Base-by-base conservation (phyloP, 2,329 filamentous ascomycete genomes). In the Allantophomopsis lycopodina region DNA sequence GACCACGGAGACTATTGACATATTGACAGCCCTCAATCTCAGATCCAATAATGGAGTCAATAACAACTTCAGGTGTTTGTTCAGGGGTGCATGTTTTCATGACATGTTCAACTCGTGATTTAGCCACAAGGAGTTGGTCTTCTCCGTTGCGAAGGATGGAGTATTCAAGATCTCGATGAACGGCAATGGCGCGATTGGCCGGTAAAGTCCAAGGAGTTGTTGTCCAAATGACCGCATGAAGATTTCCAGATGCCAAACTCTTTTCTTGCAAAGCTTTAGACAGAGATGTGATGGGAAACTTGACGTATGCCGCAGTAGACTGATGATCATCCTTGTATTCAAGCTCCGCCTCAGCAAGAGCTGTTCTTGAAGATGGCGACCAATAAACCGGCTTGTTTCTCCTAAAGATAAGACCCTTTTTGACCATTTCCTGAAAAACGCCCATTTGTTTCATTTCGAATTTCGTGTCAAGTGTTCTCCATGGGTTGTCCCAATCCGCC, bases 121-220 rank as follows among this genome's bases (percentile, higher is more conserved):
- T 67, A 0, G 84, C 86, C 36, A 95, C 68, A 3, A 96, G 59
- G 2, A 89, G 64, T 14, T 76, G 75, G 47, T 77, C 66, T 0
- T 56, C 56, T 1, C 65, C 64, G 2, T 71, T 64, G 40, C 68
- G 63, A 31, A 93, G 63, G 15, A 94, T 59, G 4, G 68, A 67
- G 56, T 96, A 98, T 34, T 76, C 65, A 44, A 96, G 61, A 32
- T 83, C 76, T 6, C 73, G 64, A 50, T 86, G 77, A 30, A 96
- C 71, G 2, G 86, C 88, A 55, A 98, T 87, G 0, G 85, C 88
- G 54, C 76, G 77, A 56, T 98, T 98, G 2, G 89, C 88, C 0
- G 91, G 89, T 5, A 98, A 65, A 0, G 91, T 98, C 91, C 91
- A 98, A 0, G 91, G 91, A 1, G 91, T 98, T 0, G 91, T 98